These are phyloP conservation scores for Phytophthora ohioensis DNA, from an alignment of 352 stramenopile genomes.

Conservation along the genomic window DNA sequence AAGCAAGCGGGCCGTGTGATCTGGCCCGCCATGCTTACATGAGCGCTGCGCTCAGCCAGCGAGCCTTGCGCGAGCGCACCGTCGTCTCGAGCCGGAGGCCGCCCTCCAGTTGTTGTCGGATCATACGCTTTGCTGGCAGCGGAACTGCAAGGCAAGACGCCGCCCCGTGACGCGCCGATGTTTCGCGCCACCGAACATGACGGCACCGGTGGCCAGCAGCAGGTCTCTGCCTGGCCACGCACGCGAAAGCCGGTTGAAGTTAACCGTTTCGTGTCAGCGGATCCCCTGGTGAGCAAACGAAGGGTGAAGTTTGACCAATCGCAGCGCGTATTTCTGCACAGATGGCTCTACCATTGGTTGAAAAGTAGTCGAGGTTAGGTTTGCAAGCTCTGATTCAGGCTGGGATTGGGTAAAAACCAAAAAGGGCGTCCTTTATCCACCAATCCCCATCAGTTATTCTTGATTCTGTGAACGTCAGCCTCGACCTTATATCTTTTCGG, in stretches of 20 bases:
- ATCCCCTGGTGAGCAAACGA: slow-evolving; percentile 3
- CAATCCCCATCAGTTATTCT: slow-evolving; percentile 16
- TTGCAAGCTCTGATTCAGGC: background rate
- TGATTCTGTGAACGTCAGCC: slow-evolving; percentile 25
- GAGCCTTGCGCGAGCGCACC: background rate
- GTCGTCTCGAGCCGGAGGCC: background rate
- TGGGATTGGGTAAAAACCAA: slow-evolving; percentile 15
- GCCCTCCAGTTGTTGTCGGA: slow-evolving; percentile 17
- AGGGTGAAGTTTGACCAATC: slow-evolving; percentile 23
- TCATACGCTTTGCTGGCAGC: slow-evolving; percentile 27
- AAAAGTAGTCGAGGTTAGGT: background rate
- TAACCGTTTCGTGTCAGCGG: background rate
- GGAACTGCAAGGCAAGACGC: slow-evolving; percentile 32
- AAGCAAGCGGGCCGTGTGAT: no score
- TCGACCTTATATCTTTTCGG: slow-evolving; percentile 34
- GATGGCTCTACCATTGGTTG: background rate
- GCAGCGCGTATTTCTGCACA: slow-evolving; percentile 17
- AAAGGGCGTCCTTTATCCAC: slow-evolving; percentile 12
- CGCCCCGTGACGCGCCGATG: slow-evolving; percentile 36
- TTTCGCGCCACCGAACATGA: slow-evolving; percentile 24
- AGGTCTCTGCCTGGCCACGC: slow-evolving; percentile 9
- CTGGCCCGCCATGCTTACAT: no score
- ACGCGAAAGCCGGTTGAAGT: slow-evolving; percentile 30
- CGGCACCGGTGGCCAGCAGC: slow-evolving; percentile 32
- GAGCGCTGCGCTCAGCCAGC: background rate